Conservation (phyloP, 306 rosid species). For the Notholithocarpus densiflorus region DNA sequence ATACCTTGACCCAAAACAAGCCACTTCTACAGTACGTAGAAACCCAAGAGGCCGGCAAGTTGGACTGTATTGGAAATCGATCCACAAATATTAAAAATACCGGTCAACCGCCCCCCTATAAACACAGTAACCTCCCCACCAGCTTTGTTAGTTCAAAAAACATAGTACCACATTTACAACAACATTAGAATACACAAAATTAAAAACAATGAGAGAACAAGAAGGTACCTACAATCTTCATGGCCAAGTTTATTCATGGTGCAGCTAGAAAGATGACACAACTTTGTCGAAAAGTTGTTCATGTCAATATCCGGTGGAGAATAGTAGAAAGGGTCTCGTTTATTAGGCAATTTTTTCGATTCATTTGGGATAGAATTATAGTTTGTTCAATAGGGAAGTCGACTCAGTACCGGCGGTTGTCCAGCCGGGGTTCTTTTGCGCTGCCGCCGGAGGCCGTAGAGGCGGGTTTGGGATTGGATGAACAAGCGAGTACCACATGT, state of each 20-base stretch:
- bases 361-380: slow-evolving; percentile 67
- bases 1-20: slow-evolving; percentile 23
- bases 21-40: background rate
- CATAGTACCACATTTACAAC: background rate
- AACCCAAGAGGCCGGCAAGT: slow-evolving; percentile 37
- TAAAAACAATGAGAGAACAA: slow-evolving; percentile 14
- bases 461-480: slow-evolving; percentile 13
- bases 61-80: slow-evolving; percentile 40
- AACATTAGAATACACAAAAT: background rate
- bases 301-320: slow-evolving; percentile 50
- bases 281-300: slow-evolving; percentile 56
- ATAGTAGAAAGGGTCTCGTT: slow-evolving; percentile 50
- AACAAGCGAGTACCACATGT: background rate
- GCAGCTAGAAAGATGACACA: slow-evolving; percentile 60
- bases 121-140: slow-evolving; percentile 26
- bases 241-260: slow-evolving; percentile 35
- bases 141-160: slow-evolving; percentile 24
- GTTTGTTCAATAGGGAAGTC: slow-evolving; percentile 59
- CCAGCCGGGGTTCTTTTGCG: slow-evolving; percentile 14
- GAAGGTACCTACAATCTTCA: slow-evolving; percentile 12
- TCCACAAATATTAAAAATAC: slow-evolving; percentile 34
- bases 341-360: slow-evolving; percentile 60
- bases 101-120: slow-evolving; percentile 73
- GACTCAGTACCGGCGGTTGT: slow-evolving; percentile 45
- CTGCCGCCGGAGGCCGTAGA: slow-evolving; percentile 2